Evolutionary conservation across 805 yeast species (phyloP), one percentile per base, ranked within the genome.

Genomic region (Saccharomycopsis sp.): DNA sequence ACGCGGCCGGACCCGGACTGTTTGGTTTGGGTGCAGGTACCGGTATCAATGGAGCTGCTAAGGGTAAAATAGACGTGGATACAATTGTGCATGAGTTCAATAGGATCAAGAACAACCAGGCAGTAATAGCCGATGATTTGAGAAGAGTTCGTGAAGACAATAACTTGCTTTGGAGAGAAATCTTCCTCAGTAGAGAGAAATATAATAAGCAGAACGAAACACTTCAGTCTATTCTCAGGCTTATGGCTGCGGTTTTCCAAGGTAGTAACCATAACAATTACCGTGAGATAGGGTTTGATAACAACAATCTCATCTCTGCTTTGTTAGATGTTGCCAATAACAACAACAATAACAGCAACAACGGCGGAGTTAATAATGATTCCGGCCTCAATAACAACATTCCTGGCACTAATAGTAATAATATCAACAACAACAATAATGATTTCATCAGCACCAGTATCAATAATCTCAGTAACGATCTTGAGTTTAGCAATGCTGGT

Each of bases 81-180:
- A 68, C 82, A 19, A 68, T 93, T 2, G 67, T 92, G 58, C 76
- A 76, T 54, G 97, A 92, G 70, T 73, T 92, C 58, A 94, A 89
- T 62, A 76, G 77, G 57, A 80, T 94, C 64, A 89, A 87, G 68
- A 76, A 80, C 65, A 88, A 89, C 66, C 99, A 94, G 71, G 67
- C 82, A 62, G 81, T 88, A 19, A 89, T 94, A 19, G 81, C 90
- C 2, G 94, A 91, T 65, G 98, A 94, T 68, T 75, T 94, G 62
- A 76, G 86, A 64, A 78, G 97, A 59, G 83, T 94, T 44, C 79
- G 91, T 59, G 85, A 85, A 61, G 98, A 94, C 68, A 94, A 93
- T 72, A 93, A 89, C 69, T 71, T 89, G 66, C 73, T 94, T 52
- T 94, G 99, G 99, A 85, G 86, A 61, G 98, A 94, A 68, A 86